Percentiles rank a stretch among this genome's conserved stretches.
Evolutionary conservation across 306 rosid genomes (phyloP).

Genomic region (Clitoria ternatea): DNA sequence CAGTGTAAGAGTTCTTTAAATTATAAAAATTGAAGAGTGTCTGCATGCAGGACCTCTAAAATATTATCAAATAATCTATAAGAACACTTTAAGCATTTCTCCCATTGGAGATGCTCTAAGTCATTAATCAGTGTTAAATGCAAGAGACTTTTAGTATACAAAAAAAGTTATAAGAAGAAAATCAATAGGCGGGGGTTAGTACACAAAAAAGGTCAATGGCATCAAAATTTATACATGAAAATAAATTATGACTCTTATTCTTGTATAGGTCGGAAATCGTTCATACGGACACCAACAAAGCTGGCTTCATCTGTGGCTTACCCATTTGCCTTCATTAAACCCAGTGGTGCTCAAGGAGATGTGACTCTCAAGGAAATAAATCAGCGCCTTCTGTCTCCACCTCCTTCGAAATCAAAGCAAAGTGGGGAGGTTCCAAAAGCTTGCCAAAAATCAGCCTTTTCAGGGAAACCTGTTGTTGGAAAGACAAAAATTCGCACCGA

Average conservation of each 20-base stretch:
- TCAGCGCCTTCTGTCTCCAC: conserved; percentile 73
- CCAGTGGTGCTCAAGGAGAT: conserved; percentile 77
- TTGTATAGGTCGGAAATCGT: conserved; percentile 70
- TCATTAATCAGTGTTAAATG: background rate
- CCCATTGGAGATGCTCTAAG: no score
- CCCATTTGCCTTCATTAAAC: conserved; percentile 87
- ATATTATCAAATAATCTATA: no score
- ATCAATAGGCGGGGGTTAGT: no score
- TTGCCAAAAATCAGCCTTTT: conserved; percentile 85
- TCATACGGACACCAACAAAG: conserved; percentile 57
- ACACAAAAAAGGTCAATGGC: background rate
- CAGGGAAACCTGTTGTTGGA: conserved; percentile 95
- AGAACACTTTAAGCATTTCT: no score
- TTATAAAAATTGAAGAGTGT: no score
- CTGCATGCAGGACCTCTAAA: no score
- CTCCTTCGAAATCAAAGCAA: conserved; percentile 55
- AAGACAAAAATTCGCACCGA: conserved; percentile 82
- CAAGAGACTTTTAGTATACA: background rate
- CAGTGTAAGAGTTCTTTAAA: no score
- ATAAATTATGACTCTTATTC: conserved; percentile 26
- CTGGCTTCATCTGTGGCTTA: conserved; percentile 80
- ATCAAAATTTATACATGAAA: background rate
- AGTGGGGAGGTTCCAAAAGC: conserved; percentile 48
- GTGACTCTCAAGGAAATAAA: conserved; percentile 92
- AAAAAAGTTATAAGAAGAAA: no score